Evolutionary conservation across 192 early-diverging fungal genomes (phyloP).

Genomic region (Umbelopsis sp.): DNA sequence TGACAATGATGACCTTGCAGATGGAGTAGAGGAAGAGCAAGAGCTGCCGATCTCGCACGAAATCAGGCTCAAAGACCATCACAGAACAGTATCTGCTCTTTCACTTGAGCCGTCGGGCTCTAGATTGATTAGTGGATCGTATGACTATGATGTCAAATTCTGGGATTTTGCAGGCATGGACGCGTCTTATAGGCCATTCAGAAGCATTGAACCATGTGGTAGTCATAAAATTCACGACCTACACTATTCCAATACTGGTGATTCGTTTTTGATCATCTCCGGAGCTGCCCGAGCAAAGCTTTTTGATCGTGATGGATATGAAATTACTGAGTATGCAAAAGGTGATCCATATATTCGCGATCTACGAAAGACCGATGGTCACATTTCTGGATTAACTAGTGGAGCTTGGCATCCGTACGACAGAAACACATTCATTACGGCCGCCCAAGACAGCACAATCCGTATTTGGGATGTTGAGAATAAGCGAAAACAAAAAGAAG

Average conservation of each 20-base stretch:
- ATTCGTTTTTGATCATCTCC: constrained; percentile 80
- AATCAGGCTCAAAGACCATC: constrained; percentile 67
- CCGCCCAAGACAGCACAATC: constrained; percentile 82
- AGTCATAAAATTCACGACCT: constrained; percentile 85
- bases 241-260: constrained; percentile 74
- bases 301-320: constrained; percentile 78
- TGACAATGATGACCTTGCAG: constrained; percentile 45
- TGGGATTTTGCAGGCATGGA: constrained; percentile 97
- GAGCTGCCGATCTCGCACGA: constrained; percentile 71
- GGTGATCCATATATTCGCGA: constrained; percentile 96
- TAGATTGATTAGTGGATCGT: constrained; percentile 76
- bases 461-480: constrained; percentile 84
- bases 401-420: constrained; percentile 80
- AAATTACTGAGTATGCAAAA: constrained; percentile 75
- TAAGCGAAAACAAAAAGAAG: constrained; percentile 70
- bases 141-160: constrained; percentile 80
- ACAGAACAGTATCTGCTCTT: constrained; percentile 74
- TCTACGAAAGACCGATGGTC: constrained; percentile 81
- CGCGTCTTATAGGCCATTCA: constrained; percentile 69
- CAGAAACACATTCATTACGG: constrained; percentile 70
- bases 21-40: constrained; percentile 30
- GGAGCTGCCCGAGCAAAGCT: constrained; percentile 73
- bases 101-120: constrained; percentile 83
- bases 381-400: constrained; percentile 77
- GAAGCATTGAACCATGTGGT: constrained; percentile 76